Evolutionary conservation across 805 yeast species (phyloP), one percentile per base, ranked within the genome.

Genomic region (Wickerhamomyces strasburgensis): DNA sequence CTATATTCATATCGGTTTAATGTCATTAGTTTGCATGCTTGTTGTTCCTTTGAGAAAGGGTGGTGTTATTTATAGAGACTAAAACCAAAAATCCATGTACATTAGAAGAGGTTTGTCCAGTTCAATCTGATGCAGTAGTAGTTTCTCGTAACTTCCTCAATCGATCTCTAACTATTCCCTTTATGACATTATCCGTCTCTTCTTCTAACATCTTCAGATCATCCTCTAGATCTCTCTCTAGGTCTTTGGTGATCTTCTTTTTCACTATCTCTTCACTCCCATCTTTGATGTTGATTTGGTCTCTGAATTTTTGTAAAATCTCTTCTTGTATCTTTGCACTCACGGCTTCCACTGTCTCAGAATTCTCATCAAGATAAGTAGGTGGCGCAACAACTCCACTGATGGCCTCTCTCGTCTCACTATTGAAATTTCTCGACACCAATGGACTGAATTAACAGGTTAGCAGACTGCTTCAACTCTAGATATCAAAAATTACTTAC

Each of bases 161-260:
- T 24, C 66, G 52, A 31, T 65, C 66, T 39, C 69, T 61, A 14
- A 71, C 65, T 6, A 65, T 31, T 14, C 54, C 44, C 11, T 57
- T 57, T 1, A 75, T 58, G 1, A 63, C 65, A n/a, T 51, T 54
- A 30, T 73, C 66, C 0, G 80, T 76, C 33, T 60, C 52, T 18
- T 58, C 55, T 2, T 64, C 58, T n/a, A 73, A 46, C 5, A 57
- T 45, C 10, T 62, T 61, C 33, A 72, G 34, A 27, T 65, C 62
- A 0, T 57, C 61, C 24, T 60, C 52, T 7, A 75, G 40, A 39
- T 65, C 70, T 14, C 60, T 48, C 43, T 56, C 64, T 53, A 66
- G 48, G 52, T 61, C 71, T 54, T 58, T 54, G 6, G 60, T 55
- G 6, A 51, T 54, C 33, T 48, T 45, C 27, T 29, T 31, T 7